Percentiles rank a stretch among this genome's conserved stretches.
These are phyloP conservation scores for Flaveria brownii DNA, from an alignment of 129 eudicot genomes.

Conservation along the genomic window DNA sequence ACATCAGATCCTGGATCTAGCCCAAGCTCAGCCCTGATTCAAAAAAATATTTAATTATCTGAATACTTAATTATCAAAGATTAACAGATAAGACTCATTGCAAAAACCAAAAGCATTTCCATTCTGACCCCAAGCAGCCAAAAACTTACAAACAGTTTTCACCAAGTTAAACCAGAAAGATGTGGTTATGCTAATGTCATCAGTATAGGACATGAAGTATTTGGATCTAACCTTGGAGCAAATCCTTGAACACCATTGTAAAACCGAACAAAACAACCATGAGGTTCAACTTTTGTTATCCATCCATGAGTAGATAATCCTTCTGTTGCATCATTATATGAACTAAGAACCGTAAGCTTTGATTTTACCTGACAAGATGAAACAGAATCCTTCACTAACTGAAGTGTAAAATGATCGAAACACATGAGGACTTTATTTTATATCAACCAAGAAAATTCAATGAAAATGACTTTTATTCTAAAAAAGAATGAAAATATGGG, in stretches of 20 bases:
- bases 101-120: conserved; percentile 18
- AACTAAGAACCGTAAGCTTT: conserved; percentile 71
- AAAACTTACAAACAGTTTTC: conserved; percentile 6
- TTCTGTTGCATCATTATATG: conserved; percentile 86
- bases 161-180: conserved; percentile 6
- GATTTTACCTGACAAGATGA: conserved; percentile 71
- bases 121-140: conserved; percentile 2
- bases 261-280: conserved; percentile 92
- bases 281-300: conserved; percentile 87
- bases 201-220: conserved; percentile 5
- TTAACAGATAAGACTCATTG: neutral
- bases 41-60: conserved; percentile 26
- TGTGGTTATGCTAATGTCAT: conserved; percentile 12
- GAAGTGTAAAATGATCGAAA: neutral
- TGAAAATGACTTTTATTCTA: neutral
- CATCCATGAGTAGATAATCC: conserved; percentile 95
- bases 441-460: neutral
- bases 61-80: conserved; percentile 3
- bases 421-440: neutral
- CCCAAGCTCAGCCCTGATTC: conserved; percentile 81
- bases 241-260: conserved; percentile 96
- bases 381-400: conserved; percentile 12
- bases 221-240: conserved; percentile 70
- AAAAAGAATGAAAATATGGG: neutral
- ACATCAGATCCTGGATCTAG: conserved; percentile 75